Percentiles rank a stretch among this genome's conserved stretches.
These are phyloP conservation scores for Sugiyamaella xylanicola DNA, from an alignment of 1,139 yeast species.

Conservation along the genomic window DNA sequence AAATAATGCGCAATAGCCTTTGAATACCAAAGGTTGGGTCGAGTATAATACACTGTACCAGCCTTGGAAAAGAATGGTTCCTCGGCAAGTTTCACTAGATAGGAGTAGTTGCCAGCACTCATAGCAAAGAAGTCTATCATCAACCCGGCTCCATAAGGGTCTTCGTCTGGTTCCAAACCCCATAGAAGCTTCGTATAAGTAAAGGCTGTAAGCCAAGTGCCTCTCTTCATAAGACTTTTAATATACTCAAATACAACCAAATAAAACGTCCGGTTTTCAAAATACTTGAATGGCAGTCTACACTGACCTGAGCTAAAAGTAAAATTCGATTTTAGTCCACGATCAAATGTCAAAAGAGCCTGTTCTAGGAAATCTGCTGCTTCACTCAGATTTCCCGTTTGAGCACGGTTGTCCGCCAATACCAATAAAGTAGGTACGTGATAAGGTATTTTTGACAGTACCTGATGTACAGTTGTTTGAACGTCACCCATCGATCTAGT, in stretches of 20 bases:
- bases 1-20: slow-evolving; percentile 57
- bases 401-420: slow-evolving; percentile 75
- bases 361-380: slow-evolving; percentile 69
- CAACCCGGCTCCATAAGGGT: slow-evolving; percentile 81
- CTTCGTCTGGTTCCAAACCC: slow-evolving; percentile 73
- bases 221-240: slow-evolving; percentile 69
- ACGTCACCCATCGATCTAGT: slow-evolving; percentile 52
- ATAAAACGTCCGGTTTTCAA: slow-evolving; percentile 76
- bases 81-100: slow-evolving; percentile 55
- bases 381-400: slow-evolving; percentile 61
- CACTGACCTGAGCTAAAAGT: slow-evolving; percentile 54
- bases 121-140: slow-evolving; percentile 81
- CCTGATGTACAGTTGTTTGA: slow-evolving; percentile 48
- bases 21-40: slow-evolving; percentile 75
- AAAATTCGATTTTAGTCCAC: slow-evolving; percentile 58
- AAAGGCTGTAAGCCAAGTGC: slow-evolving; percentile 76
- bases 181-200: slow-evolving; percentile 70
- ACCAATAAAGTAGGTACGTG: slow-evolving; percentile 79
- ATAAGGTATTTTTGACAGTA: slow-evolving; percentile 59
- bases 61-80: slow-evolving; percentile 44
- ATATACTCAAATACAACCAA: slow-evolving; percentile 74
- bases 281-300: slow-evolving; percentile 74
- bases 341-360: slow-evolving; percentile 76
- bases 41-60: slow-evolving; percentile 57
- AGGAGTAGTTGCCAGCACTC: slow-evolving; percentile 64